phyloP scores from a whole-genome alignment of 306 rosid species.

The Quercus rubra region DNA sequence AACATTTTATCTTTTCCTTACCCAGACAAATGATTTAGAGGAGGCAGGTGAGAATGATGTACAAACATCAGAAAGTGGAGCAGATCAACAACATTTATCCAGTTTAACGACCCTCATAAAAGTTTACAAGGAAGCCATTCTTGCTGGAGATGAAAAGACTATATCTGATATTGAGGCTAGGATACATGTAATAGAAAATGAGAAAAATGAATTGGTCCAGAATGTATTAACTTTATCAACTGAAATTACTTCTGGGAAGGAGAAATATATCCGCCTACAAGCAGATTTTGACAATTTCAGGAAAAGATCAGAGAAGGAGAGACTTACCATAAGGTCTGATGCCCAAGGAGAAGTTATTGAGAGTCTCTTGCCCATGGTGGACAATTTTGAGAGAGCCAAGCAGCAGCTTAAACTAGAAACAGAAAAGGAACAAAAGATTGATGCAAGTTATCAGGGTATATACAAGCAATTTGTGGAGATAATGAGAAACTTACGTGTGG shows the following conservation, averaged over 20 bases:
- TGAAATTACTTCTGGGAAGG: slow-evolving; percentile 65
- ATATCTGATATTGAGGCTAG: slow-evolving; percentile 49
- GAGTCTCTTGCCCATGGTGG: slow-evolving; percentile 81
- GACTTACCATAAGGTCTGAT: slow-evolving; percentile 39
- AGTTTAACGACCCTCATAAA: slow-evolving; percentile 47
- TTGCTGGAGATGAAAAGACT: slow-evolving; percentile 42
- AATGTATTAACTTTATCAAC: slow-evolving; percentile 45
- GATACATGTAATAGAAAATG: slow-evolving; percentile 34
- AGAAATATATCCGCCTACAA: slow-evolving; percentile 63
- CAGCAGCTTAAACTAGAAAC: slow-evolving; percentile 61
- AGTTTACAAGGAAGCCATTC: slow-evolving; percentile 69
- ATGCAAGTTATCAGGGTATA: slow-evolving; percentile 85
- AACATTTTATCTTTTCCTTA: background rate
- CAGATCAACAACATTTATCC: slow-evolving; percentile 20
- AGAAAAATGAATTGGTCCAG: slow-evolving; percentile 45
- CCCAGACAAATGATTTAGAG: slow-evolving; percentile 44
- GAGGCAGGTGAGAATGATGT: slow-evolving; percentile 28
- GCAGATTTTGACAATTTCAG: slow-evolving; percentile 95
- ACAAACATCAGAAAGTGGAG: slow-evolving; percentile 25
- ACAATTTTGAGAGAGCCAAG: slow-evolving; percentile 77
- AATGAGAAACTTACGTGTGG: slow-evolving; percentile 67
- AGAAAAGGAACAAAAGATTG: slow-evolving; percentile 76
- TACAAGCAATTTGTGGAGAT: slow-evolving; percentile 91
- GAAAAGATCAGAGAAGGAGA: slow-evolving; percentile 71
- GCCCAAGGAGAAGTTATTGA: slow-evolving; percentile 68